Evolutionary conservation across 1,139 yeast genomes (phyloP).

Genomic region (Magnusiomyces ingens): DNA sequence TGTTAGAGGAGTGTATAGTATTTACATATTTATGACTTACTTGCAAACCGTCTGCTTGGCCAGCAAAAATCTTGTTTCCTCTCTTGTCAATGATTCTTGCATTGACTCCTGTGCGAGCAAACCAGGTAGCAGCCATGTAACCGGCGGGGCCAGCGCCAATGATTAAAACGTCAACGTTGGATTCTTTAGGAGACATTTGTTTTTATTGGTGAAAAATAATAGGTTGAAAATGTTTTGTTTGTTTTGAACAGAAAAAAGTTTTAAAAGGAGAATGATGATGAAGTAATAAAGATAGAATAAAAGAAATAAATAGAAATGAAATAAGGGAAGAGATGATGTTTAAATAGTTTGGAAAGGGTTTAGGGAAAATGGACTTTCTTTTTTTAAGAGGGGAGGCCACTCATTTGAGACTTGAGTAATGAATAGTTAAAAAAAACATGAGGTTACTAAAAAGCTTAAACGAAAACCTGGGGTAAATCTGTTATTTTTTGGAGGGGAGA

Average conservation of each 20-base stretch:
- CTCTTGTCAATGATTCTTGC: constrained; percentile 35
- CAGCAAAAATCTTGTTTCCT: constrained; percentile 29
- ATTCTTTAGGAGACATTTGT: constrained; percentile 18
- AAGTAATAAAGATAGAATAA: too few relatives aligned
- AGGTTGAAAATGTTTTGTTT: constrained; percentile 3
- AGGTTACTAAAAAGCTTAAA: too few relatives aligned
- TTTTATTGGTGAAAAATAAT: constrained; percentile 5
- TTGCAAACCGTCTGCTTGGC: constrained; percentile 38
- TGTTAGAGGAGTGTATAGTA: background rate
- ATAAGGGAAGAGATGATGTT: too few relatives aligned
- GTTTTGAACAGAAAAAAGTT: constrained; percentile 1
- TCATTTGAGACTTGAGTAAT: too few relatives aligned
- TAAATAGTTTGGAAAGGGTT: too few relatives aligned
- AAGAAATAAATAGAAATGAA: too few relatives aligned
- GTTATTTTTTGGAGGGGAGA: too few relatives aligned
- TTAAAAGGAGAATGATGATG: too few relatives aligned
- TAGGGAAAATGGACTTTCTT: too few relatives aligned
- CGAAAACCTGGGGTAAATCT: too few relatives aligned
- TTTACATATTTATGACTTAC: background rate
- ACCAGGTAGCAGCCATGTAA: constrained; percentile 31
- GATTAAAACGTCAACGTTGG: constrained; percentile 34
- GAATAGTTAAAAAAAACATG: constrained; percentile 6
- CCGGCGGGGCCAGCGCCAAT: constrained; percentile 39
- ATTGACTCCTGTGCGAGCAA: constrained; percentile 32
- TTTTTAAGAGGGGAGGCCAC: too few relatives aligned